These are phyloP conservation scores for Aureoboletus auriporus DNA, from an alignment of 768 basidiomycete species.

Conservation along the genomic window DNA sequence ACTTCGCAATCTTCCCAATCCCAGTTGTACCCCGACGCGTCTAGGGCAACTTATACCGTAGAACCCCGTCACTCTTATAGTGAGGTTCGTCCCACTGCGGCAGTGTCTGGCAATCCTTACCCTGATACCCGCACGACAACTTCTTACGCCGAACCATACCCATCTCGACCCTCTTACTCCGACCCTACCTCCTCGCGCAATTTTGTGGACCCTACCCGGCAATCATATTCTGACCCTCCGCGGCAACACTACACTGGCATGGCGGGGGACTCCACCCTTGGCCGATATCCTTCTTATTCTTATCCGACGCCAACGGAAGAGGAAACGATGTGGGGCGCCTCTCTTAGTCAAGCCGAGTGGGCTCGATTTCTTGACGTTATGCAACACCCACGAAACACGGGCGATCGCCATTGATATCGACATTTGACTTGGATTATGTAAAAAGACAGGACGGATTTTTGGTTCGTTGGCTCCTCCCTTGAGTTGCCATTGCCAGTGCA, in stretches of 20 bases:
- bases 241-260: constrained; percentile 22
- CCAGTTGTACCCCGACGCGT: constrained; percentile 23
- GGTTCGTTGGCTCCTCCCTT: constrained; percentile 12
- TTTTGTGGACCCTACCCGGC: constrained; percentile 18
- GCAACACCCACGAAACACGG: constrained; percentile 39
- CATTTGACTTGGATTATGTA: constrained; percentile 22
- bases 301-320: constrained; percentile 52
- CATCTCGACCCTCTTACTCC: constrained; percentile 23
- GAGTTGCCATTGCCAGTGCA: constrained; percentile 17
- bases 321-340: constrained; percentile 68
- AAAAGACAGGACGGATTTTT: constrained; percentile 25
- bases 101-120: constrained; percentile 25
- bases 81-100: constrained; percentile 16
- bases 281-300: constrained; percentile 28
- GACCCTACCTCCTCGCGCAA: constrained; percentile 23
- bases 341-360: constrained; percentile 78
- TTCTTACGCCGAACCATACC: constrained; percentile 24
- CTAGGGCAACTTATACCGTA: constrained; percentile 17
- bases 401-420: constrained; percentile 24
- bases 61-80: constrained; percentile 24
- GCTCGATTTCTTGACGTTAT: constrained; percentile 60
- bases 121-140: constrained; percentile 20
- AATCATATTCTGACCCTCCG: constrained; percentile 24
- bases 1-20: constrained; percentile 19
- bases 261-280: constrained; percentile 18